Base-by-base conservation (phyloP, 768 basidiomycete species). In the Myochromella boudieri region DNA sequence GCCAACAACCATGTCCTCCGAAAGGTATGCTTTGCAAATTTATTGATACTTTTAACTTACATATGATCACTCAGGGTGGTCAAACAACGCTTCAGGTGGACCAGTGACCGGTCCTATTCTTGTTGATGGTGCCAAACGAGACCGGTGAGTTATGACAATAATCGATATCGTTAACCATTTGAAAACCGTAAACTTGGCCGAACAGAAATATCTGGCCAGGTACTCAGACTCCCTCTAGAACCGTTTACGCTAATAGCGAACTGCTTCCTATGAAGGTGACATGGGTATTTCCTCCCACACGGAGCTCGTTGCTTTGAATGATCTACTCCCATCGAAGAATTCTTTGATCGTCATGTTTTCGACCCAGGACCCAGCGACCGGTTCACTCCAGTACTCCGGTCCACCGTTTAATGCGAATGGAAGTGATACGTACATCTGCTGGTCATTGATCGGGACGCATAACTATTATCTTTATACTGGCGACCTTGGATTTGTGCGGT, bases 121-220 rank as follows among this genome's bases (percentile, higher is more conserved):
- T 27, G 75, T 78, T 4, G 77, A 79, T 48, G 77, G 77, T 3
- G 76, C 77, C 2, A 78, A 79, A 52, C 68, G 77, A 29, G 77
- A 78, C 54, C 65, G 76, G 71, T 71, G 32, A 39, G 66, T 48
- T 24, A 12, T 41, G 24, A 8, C 14, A 31, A 3, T 26, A 10
- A 11, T 2, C 12, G 4, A 31, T 11, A 11, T 12, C 8, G 2
- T 17, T 15, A 42, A 10, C 20, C 6, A 12, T 9, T 26, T 42
- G 26, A n/a, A n/a, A n/a, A n/a, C n/a, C 11, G n/a, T 38, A 22
- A 24, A 10, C 11, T 21, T 17, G n/a, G 31, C 17, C n/a, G 14
- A 14, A 41, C 37, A 66, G 63, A 34, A 65, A 63, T 25, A 60
- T 65, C 12, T 63, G 59, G 59, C 59, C 59, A 38, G 60, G 56